Percentiles rank a stretch among this genome's conserved stretches.
These are phyloP conservation scores for Trametes hirsuta DNA, from an alignment of 1,284 basidiomycete species.

Conservation along the genomic window DNA sequence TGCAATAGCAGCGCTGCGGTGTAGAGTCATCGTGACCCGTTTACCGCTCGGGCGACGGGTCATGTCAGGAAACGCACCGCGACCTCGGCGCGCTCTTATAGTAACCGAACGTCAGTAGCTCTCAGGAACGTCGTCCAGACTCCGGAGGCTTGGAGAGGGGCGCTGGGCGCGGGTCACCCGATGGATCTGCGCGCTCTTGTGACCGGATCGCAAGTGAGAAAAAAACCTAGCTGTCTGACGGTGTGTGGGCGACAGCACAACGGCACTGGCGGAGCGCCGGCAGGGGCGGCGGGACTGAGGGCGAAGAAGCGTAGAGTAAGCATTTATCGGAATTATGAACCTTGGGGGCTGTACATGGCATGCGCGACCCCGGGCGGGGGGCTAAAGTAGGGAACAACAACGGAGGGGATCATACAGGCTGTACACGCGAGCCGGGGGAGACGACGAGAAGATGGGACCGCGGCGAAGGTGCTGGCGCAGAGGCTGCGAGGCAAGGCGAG, in stretches of 20 bases:
- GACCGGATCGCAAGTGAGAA: too few species aligned
- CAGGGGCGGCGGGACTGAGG: too few species aligned
- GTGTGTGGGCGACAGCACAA: not conserved
- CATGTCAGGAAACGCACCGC: too few species aligned
- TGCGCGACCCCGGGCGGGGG: conserved; percentile 17
- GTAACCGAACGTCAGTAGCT: not conserved
- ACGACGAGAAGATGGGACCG: conserved; percentile 4
- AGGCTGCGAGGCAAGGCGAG: not conserved
- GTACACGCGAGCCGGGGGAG: conserved; percentile 25
- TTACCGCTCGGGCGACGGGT: too few species aligned
- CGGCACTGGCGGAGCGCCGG: too few species aligned
- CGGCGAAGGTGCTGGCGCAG: conserved; percentile 2
- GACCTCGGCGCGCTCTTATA: not conserved
- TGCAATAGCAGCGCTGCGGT: too few species aligned
- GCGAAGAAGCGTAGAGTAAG: conserved; percentile 15
- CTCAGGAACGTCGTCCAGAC: not conserved
- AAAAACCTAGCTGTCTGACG: too few species aligned
- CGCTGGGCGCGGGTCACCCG: not conserved
- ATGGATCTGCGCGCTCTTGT: not conserved
- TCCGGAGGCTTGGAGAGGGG: not conserved
- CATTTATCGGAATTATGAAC: conserved; percentile 37
- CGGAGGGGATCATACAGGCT: conserved; percentile 27
- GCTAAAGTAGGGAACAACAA: conserved; percentile 22
- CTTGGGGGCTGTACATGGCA: conserved; percentile 35
- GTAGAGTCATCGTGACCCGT: too few species aligned